Conservation (phyloP, 257 asterid genomes). For the Solanum dulcamara region DNA sequence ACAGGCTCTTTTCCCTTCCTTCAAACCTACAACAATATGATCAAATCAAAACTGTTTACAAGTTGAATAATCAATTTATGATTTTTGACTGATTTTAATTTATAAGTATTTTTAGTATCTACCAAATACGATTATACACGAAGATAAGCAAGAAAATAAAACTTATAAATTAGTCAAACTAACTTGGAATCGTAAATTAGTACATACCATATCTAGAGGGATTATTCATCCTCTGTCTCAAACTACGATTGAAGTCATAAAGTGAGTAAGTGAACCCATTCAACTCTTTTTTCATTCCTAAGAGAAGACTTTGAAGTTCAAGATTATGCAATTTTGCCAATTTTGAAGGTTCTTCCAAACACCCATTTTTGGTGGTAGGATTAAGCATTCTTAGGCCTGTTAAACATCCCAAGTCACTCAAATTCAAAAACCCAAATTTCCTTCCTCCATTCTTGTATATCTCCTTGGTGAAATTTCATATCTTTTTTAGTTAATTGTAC, state of each 20-base stretch:
- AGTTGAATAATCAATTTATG: background rate
- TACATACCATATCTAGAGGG: conserved; percentile 43
- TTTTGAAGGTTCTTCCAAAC: conserved; percentile 33
- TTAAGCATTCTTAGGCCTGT: conserved; percentile 44
- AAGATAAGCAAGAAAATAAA: no score
- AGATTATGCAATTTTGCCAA: conserved; percentile 36
- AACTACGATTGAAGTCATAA: conserved; percentile 31
- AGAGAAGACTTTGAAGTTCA: conserved; percentile 14
- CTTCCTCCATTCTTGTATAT: conserved; percentile 44
- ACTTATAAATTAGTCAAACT: no score
- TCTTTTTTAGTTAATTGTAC: background rate
- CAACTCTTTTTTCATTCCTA: conserved; percentile 16
- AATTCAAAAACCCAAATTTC: conserved; percentile 47
- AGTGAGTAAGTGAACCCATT: conserved; percentile 37
- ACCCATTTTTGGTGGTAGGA: conserved; percentile 13
- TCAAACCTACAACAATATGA: background rate
- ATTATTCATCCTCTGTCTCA: conserved; percentile 18
- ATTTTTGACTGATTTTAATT: background rate
- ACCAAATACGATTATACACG: no score
- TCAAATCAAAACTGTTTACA: background rate
- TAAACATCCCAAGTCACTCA: conserved; percentile 47
- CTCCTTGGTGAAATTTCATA: conserved; percentile 11
- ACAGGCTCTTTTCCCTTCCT: conserved; percentile 26
- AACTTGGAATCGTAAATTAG: no score
- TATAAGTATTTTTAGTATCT: background rate